Evolutionary conservation across 169 alveolate genomes (phyloP).

Genomic region (Plasmodium vinckei): DNA sequence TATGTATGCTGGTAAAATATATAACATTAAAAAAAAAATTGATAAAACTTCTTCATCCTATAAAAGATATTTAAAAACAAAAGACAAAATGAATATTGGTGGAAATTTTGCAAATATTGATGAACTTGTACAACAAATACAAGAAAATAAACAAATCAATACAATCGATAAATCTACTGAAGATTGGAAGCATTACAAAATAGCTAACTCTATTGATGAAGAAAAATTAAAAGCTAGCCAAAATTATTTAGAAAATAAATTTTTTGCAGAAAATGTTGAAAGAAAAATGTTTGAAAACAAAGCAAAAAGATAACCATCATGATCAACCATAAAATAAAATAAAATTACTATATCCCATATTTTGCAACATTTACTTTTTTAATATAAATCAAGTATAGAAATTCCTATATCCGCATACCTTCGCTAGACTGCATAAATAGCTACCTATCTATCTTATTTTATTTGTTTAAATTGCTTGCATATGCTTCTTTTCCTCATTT

Average conservation of each 20-base stretch:
- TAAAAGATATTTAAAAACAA: slow-evolving; percentile 54
- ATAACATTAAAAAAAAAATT: slow-evolving; percentile 46
- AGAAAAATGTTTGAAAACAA: slow-evolving; percentile 45
- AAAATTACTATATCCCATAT: neutral
- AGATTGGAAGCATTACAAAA: slow-evolving; percentile 63
- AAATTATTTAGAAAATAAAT: slow-evolving; percentile 45
- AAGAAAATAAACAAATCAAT: slow-evolving; percentile 70
- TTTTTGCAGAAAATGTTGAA: slow-evolving; percentile 66
- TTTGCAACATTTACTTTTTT: no score
- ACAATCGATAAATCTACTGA: slow-evolving; percentile 69
- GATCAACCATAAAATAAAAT: neutral
- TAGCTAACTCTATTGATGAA: slow-evolving; percentile 36
- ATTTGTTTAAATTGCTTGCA: no score
- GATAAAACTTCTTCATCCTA: slow-evolving; percentile 59
- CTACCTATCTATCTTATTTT: no score
- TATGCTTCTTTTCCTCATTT: no score
- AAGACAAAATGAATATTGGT: slow-evolving; percentile 53
- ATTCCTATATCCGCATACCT: no score
- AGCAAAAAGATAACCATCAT: slow-evolving; percentile 19
- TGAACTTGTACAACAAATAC: slow-evolving; percentile 50
- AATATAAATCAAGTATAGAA: no score
- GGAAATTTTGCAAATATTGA: slow-evolving; percentile 65
- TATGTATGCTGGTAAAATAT: slow-evolving; percentile 69
- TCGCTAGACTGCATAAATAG: no score
- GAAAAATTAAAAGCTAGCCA: slow-evolving; percentile 48